These are phyloP conservation scores for Jacaranda copaia DNA, from an alignment of 257 asterid species.

Conservation along the genomic window DNA sequence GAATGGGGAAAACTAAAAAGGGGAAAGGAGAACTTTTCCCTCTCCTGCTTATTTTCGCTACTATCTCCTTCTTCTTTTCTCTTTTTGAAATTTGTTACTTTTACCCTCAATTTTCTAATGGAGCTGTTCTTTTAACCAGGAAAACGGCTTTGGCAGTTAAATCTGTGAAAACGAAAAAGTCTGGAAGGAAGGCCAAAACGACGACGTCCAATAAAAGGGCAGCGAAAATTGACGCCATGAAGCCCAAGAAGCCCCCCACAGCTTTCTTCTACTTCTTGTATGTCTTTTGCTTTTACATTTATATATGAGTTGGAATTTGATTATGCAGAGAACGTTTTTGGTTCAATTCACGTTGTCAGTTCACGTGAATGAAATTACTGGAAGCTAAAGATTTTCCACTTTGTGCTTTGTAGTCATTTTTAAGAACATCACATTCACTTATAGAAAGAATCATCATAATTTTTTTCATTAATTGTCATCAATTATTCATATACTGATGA, in stretches of 20 bases:
- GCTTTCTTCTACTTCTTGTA: constrained; percentile 94
- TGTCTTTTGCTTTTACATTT: constrained; percentile 20
- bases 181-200: constrained; percentile 46
- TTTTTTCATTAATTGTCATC: background rate
- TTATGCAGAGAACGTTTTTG: background rate
- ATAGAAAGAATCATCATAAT: background rate
- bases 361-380: constrained; percentile 4
- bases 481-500: background rate
- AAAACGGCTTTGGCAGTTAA: constrained; percentile 48
- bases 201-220: constrained; percentile 44
- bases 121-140: constrained; percentile 41
- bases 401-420: background rate
- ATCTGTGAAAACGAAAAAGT: constrained; percentile 46
- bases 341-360: constrained; percentile 9
- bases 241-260: constrained; percentile 97
- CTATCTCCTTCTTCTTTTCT: background rate
- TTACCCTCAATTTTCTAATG: constrained; percentile 19
- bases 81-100: background rate
- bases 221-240: constrained; percentile 64
- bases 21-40: background rate
- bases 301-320: background rate
- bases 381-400: background rate
- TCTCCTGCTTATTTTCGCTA: background rate
- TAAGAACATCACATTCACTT: background rate
- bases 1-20: background rate